A percentile compares a stretch with the other conserved stretches of the same genome.
These are phyloP conservation scores for Cephaloascus fragrans DNA, from an alignment of 805 yeast genomes.

Conservation along the genomic window DNA sequence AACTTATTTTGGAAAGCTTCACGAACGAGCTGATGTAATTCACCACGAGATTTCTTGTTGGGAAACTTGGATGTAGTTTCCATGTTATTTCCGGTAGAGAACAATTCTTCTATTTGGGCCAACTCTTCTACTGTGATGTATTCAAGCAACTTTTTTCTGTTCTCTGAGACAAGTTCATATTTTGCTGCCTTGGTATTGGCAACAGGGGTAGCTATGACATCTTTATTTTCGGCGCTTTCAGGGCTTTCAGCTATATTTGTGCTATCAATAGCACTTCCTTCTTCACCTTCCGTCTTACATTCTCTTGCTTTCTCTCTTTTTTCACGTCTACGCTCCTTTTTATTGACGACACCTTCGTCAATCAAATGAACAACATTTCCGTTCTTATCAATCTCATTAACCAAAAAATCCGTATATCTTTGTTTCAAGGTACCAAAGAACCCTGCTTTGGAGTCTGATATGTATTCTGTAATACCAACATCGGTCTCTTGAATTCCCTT, in stretches of 20 bases:
- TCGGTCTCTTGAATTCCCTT: slow-evolving; percentile 57
- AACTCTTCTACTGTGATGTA: slow-evolving; percentile 54
- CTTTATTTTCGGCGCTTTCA: slow-evolving; percentile 14
- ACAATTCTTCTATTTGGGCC: slow-evolving; percentile 42
- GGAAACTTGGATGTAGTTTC: slow-evolving; percentile 47
- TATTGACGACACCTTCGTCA: slow-evolving; percentile 60
- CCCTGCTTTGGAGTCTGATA: slow-evolving; percentile 47
- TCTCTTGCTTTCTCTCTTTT: slow-evolving; percentile 28
- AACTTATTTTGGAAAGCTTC: slow-evolving; percentile 62
- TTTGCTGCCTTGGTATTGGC: slow-evolving; percentile 10
- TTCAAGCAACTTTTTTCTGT: slow-evolving; percentile 36
- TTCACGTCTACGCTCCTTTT: slow-evolving; percentile 38
- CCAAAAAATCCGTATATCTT: slow-evolving; percentile 87
- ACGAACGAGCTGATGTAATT: slow-evolving; percentile 69
- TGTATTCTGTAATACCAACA: slow-evolving; percentile 78
- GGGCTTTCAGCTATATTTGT: slow-evolving; percentile 15
- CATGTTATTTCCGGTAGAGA: slow-evolving; percentile 43
- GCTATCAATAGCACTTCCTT: slow-evolving; percentile 10
- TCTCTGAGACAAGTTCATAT: slow-evolving; percentile 35
- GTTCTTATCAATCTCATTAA: slow-evolving; percentile 67
- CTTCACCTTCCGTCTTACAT: slow-evolving; percentile 15
- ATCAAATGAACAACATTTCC: slow-evolving; percentile 67
- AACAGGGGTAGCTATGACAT: slow-evolving; percentile 5
- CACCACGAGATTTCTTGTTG: slow-evolving; percentile 68
- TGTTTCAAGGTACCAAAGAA: slow-evolving; percentile 78